Evolutionary conservation across 768 basidiomycete genomes (phyloP), one percentile per base, ranked within the genome.

Genomic region (Dacryopinax primogenitus): DNA sequence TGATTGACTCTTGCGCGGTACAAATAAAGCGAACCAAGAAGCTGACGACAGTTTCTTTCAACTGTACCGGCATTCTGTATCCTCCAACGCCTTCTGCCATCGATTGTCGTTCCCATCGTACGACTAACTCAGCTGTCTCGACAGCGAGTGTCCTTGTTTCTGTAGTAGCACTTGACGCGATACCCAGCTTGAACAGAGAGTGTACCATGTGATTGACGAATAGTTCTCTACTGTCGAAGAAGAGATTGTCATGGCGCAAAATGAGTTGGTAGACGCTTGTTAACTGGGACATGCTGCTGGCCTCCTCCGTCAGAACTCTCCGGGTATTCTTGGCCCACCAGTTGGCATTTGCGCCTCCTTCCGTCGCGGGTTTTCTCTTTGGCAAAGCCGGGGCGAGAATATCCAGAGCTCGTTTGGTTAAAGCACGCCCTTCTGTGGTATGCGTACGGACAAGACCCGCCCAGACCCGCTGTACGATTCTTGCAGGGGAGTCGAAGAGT

Each of bases 121-220:
- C 90, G 35, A 99, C 87, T 39, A 93, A 85, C 73, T 96, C 92
- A 15, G 94, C 80, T 35, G 94, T 83, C 66, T 99, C 96, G 65
- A 97, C 83, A 23, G 92, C 90, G 41, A 98, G 77, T 23, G 86
- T 76, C n/a, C 92, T 85, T 6, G 90, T 86, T 70, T 98, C 96
- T 26, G 80, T 72, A 9, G 84, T 87, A 12, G 90, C 83, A 2
- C 81, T 79, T 1, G 82, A 75, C 18, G 85, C 82, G 72, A 94
- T 82, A n/a, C 92, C 93, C 4, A 98, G 81, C 73, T 93, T 94
- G 63, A 82, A 82, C 68, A 99, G 79, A 11, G 90, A 90, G 71
- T 88, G 88, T 39, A 94, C 89, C 77, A 99, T 93, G 71, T 93
- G 89, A 0, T 92, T 88, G 15, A 97, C 84, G 75, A 97, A 98